Evolutionary conservation across 495 filamentous ascomycete genomes (phyloP), one percentile per base, ranked within the genome.

Genomic region (Trichodelitschia bisporula): DNA sequence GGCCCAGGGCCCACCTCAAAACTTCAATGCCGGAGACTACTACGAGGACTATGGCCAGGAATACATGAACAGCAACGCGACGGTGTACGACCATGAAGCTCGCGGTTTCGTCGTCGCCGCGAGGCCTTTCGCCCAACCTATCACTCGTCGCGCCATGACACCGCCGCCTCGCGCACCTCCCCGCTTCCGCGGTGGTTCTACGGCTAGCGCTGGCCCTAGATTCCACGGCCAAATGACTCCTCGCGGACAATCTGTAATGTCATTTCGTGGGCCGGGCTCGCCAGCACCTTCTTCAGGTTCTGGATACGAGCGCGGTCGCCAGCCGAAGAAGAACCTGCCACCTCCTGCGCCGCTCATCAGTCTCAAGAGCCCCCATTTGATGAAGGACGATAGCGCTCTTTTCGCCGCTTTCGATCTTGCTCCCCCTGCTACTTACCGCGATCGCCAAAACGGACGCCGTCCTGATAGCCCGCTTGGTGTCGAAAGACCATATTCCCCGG

Each of bases 81-180:
- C 62, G 24, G 47, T 75, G 36, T 91, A 70, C 40, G 80, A 95
- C 44, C 70, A 74, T 5, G 57, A 65, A 4, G 61, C 61, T 9
- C 78, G 77, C 38, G 60, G 67, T 16, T 89, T 78, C 39, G 64
- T 76, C 38, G 71, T 74, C 53, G 63, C 69, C 8, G 49, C 55
- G 12, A 50, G 56, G 27, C 72, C 72, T 4, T 91, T 70, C 38
- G 75, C 80, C 10, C 66, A 92, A 47, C 79, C 78, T 6, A 59
- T 86, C 2, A 66, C 60, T 36, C 78, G 86, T 42, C 74, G 86
- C 36, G 89, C 86, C 26, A 97, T 97, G 86, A 95, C 89, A 17
- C 86, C 86, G 18, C 89, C 86, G 12, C 83, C 86, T 14, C 65
- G 69, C 10, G 71, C 66, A 29, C 69, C 69, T 19, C 72, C 78